Conservation (phyloP, 2,329 filamentous ascomycete genomes). For the Aspergillus sojae region DNA sequence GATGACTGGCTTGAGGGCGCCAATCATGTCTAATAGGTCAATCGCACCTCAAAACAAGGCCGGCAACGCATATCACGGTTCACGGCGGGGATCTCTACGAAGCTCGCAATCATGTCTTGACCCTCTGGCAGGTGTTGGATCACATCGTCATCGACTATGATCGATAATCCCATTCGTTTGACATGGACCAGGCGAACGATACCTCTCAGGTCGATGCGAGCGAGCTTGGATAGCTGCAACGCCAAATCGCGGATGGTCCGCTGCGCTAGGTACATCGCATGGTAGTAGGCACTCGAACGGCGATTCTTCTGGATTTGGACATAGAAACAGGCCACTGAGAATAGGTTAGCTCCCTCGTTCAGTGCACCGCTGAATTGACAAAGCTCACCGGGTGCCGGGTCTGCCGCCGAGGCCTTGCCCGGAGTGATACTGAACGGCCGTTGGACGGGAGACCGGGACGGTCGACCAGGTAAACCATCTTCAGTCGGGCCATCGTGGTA, state of each 20-base stretch:
- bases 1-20: not conserved
- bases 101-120: constrained; percentile 74
- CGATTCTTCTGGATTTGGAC: constrained; percentile 30
- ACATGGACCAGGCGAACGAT: constrained; percentile 55
- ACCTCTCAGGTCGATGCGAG: not conserved
- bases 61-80: not conserved
- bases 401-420: not conserved
- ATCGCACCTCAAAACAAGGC: not conserved
- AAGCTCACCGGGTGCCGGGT: not conserved
- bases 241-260: constrained; percentile 73
- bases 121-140: constrained; percentile 78
- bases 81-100: not conserved
- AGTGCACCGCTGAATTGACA: too few species aligned
- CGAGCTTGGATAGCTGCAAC: constrained; percentile 59
- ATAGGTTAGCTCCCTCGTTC: not conserved
- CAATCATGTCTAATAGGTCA: not conserved
- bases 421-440: too few species aligned
- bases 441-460: not conserved
- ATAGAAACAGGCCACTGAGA: not conserved
- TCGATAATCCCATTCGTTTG: constrained; percentile 70
- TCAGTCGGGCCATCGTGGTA: not conserved
- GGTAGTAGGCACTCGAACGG: constrained; percentile 64
- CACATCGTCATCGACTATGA: constrained; percentile 85
- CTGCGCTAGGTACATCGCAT: constrained; percentile 78
- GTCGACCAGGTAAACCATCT: not conserved